phyloP scores from a whole-genome alignment of 306 rosid species.

The Vigna mungo region DNA sequence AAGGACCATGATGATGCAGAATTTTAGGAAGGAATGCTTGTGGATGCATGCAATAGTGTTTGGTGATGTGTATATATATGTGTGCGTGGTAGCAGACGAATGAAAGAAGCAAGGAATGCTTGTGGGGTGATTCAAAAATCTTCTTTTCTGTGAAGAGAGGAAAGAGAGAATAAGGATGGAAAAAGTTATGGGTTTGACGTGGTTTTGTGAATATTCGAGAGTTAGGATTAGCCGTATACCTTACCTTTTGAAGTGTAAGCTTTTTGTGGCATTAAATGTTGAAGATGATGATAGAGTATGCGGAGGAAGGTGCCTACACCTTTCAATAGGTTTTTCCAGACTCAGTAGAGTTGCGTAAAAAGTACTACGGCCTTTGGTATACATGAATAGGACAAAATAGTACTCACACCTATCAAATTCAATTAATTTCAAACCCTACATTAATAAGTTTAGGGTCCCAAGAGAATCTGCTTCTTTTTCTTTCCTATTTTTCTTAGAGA shows the following conservation, averaged over 20 bases:
- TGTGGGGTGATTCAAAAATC: slow-evolving; percentile 46
- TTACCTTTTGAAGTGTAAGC: slow-evolving; percentile 17
- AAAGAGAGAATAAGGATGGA: slow-evolving; percentile 32
- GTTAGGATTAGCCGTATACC: not conserved
- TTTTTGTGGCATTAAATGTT: slow-evolving; percentile 31
- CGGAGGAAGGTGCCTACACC: not conserved
- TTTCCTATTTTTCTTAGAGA: not conserved
- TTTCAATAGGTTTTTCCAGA: not conserved
- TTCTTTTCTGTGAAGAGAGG: slow-evolving; percentile 62
- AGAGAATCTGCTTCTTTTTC: not conserved
- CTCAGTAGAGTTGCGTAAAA: not conserved
- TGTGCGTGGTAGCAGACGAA: not conserved
- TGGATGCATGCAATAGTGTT: slow-evolving; percentile 23
- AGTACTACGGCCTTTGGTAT: not conserved
- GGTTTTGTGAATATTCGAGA: slow-evolving; percentile 18
- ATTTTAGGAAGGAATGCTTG: not conserved
- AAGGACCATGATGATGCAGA: slow-evolving; percentile 66
- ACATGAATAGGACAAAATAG: slow-evolving; percentile 25
- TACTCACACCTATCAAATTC: not conserved
- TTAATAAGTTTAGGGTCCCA: too few species aligned
- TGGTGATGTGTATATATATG: not conserved
- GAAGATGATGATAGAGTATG: not conserved
- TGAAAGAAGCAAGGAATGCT: slow-evolving; percentile 56
- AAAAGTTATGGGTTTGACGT: slow-evolving; percentile 33
- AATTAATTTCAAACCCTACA: slow-evolving; percentile 2